These are phyloP conservation scores for Penicillium griseofulvum DNA, from an alignment of 2,329 filamentous ascomycete species.

Conservation along the genomic window DNA sequence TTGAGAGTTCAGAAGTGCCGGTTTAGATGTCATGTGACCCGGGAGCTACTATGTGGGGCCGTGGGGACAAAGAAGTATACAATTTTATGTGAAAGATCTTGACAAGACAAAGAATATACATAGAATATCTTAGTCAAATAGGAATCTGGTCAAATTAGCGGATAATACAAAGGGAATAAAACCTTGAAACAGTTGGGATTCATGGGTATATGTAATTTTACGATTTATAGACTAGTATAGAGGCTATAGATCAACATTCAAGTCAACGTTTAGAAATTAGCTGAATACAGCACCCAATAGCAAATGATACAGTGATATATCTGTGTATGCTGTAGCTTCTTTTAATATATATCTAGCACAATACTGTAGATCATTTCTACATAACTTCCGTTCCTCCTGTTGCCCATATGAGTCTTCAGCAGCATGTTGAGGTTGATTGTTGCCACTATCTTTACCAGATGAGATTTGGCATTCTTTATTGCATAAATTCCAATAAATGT, in stretches of 20 bases:
- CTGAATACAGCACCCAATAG: background rate
- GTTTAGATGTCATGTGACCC: conserved; percentile 2
- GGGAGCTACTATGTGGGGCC: conserved; percentile 12
- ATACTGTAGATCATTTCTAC: background rate
- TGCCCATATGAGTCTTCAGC: background rate
- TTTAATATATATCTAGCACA: background rate
- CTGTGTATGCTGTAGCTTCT: background rate
- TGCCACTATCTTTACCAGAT: background rate
- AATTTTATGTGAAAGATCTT: background rate
- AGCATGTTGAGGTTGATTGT: background rate
- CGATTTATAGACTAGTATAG: background rate
- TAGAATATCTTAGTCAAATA: too few species aligned
- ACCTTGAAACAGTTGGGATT: too few species aligned
- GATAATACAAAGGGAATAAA: too few species aligned
- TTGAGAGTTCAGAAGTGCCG: background rate
- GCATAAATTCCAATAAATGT: background rate
- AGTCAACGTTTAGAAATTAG: background rate
- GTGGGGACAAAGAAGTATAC: conserved; percentile 4
- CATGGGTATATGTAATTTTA: background rate
- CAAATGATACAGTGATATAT: background rate
- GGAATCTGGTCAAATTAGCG: rapidly evolving
- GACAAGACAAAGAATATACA: too few species aligned
- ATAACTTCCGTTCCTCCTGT: background rate
- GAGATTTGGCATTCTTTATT: background rate
- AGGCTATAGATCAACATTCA: too few species aligned